Evolutionary conservation across 1,284 basidiomycete genomes (phyloP).

Genomic region (Trichosporon coremiiforme): DNA sequence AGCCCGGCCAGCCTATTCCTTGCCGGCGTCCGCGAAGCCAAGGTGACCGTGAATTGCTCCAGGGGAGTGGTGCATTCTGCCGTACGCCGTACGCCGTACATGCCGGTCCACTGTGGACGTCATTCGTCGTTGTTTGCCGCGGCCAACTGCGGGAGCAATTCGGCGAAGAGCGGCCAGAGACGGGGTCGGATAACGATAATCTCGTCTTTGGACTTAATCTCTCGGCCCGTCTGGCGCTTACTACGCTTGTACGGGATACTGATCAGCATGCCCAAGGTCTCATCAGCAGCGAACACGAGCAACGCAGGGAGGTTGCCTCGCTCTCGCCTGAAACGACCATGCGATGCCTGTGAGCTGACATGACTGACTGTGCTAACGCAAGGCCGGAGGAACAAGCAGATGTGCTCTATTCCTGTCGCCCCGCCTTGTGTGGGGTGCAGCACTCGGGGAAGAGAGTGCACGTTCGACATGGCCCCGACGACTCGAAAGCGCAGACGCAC

Average conservation of each 20-base stretch:
- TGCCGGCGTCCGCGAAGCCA: too few relatives aligned
- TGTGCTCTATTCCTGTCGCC: slow-evolving; percentile 38
- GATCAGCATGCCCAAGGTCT: neutral
- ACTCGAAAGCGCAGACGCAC: slow-evolving; percentile 34
- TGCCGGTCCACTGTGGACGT: too few relatives aligned
- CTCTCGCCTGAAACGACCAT: slow-evolving; percentile 28
- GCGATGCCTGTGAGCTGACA: slow-evolving; percentile 25
- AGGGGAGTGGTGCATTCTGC: too few relatives aligned
- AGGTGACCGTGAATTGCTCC: too few relatives aligned
- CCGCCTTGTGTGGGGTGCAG: slow-evolving; percentile 39
- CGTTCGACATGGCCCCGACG: slow-evolving; percentile 39
- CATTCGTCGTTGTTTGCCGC: too few relatives aligned
- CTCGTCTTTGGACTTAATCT: neutral
- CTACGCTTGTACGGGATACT: too few relatives aligned
- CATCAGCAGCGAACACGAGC: neutral
- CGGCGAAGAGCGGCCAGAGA: neutral
- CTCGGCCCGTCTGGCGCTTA: neutral
- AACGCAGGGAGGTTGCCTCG: slow-evolving; percentile 9
- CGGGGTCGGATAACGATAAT: slow-evolving; percentile 9
- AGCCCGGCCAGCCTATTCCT: too few relatives aligned
- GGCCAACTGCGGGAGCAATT: neutral
- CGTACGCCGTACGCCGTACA: too few relatives aligned
- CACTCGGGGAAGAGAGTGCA: slow-evolving; percentile 35
- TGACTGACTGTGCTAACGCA: neutral
- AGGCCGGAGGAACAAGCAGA: slow-evolving; percentile 41